These are phyloP conservation scores for Aristolochia fimbriata DNA, from an alignment of 164 flowering plant species.

Conservation along the genomic window DNA sequence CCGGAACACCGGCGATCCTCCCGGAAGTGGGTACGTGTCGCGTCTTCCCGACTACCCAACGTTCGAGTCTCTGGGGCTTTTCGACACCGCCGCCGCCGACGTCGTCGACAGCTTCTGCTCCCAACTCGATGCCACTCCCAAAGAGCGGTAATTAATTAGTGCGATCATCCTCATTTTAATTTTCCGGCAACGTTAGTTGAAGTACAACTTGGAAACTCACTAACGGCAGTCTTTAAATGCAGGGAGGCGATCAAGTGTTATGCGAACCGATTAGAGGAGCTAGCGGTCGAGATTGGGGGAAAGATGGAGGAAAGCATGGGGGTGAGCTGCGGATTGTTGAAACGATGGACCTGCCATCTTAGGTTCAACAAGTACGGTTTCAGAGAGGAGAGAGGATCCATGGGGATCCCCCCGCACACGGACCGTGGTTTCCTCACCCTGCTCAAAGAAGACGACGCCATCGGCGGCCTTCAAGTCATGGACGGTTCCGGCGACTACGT, in stretches of 20 bases:
- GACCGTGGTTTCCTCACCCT: slow-evolving; percentile 75
- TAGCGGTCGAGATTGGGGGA: slow-evolving; percentile 27
- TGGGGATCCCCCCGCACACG: slow-evolving; percentile 55
- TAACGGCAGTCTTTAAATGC: too few species aligned
- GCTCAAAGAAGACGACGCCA: slow-evolving; percentile 65
- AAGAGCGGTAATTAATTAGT: slow-evolving; percentile 33
- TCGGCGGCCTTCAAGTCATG: slow-evolving; percentile 76
- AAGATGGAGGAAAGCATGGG: slow-evolving; percentile 45
- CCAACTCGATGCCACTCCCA: slow-evolving; percentile 37
- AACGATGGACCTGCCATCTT: slow-evolving; percentile 62
- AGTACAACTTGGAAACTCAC: too few species aligned
- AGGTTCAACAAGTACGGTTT: slow-evolving; percentile 73
- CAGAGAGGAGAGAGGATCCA: slow-evolving; percentile 36
- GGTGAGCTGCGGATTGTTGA: slow-evolving; percentile 14
- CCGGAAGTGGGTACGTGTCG: slow-evolving; percentile 58
- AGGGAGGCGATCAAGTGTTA: slow-evolving; percentile 31
- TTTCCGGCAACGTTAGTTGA: too few species aligned
- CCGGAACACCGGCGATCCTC: slow-evolving; percentile 42
- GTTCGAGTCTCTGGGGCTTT: slow-evolving; percentile 63
- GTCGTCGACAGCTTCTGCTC: slow-evolving; percentile 41
- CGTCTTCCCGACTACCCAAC: slow-evolving; percentile 41
- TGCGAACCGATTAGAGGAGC: slow-evolving; percentile 33
- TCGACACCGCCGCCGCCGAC: slow-evolving; percentile 29
- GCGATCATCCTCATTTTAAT: not conserved
- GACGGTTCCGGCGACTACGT: slow-evolving; percentile 32